Conservation (phyloP, 305 asterid species). For the Stenogyne calaminthoides region DNA sequence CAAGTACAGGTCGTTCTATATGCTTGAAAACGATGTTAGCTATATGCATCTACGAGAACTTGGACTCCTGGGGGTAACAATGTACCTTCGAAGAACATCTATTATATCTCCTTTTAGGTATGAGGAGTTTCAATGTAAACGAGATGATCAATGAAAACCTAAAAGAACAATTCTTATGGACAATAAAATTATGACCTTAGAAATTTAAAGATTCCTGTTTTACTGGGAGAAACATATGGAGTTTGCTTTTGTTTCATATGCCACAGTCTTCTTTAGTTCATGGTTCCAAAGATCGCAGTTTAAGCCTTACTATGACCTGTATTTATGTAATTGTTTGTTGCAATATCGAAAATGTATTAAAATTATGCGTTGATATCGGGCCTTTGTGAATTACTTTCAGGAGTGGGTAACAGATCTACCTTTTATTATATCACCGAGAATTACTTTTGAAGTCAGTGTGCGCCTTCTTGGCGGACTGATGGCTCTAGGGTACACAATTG, state of each 20-base stretch:
- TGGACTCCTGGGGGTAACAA: background rate
- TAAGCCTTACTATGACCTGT: constrained; percentile 16
- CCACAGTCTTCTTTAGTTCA: background rate
- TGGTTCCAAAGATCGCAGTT: constrained; percentile 9
- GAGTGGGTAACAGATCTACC: constrained; percentile 98
- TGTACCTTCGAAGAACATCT: background rate
- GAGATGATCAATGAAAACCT: constrained; percentile 2
- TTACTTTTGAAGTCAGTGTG: constrained; percentile 96
- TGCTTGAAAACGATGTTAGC: background rate
- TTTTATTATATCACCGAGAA: constrained; percentile 95
- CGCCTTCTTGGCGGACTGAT: constrained; percentile 99
- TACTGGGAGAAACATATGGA: background rate
- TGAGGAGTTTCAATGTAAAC: constrained; percentile 2
- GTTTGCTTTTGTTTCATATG: constrained; percentile 4
- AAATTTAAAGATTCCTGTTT: background rate
- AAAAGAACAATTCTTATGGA: background rate
- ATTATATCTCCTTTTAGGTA: constrained; percentile 1
- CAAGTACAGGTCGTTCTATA: background rate
- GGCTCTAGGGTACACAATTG: constrained; percentile 97
- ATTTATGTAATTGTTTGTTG: constrained; percentile 3
- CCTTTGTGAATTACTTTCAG: constrained; percentile 49
- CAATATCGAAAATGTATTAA: background rate
- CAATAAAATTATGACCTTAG: constrained; percentile 4
- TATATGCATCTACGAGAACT: too few relatives aligned
- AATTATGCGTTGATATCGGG: constrained; percentile 19